Base-by-base conservation (phyloP, 495 filamentous ascomycete genomes). In the Haplographium delicatum region DNA sequence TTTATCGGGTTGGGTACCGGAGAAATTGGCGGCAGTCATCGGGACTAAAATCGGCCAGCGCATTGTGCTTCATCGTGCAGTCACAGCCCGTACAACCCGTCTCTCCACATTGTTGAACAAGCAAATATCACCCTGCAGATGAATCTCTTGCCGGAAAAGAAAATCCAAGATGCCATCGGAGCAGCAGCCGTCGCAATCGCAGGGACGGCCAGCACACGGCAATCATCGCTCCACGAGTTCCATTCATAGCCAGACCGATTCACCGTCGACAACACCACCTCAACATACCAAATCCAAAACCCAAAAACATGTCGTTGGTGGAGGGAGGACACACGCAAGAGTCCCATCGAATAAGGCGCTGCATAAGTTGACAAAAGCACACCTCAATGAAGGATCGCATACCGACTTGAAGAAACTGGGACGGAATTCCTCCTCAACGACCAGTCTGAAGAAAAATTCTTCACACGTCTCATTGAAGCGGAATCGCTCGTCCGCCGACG, bases 391-490 rank as follows among this genome's bases (percentile, higher is more conserved):
- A n/a, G 49, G 33, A 3, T 57, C 58, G 25, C 50, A 53, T 30
- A 51, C 49, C 6, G 56, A 56, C 37, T 27, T 57, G 23, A 59
- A 51, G 44, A 62, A 59, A 39, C 72, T 71, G 51, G 54, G 61
- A 28, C 54, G 58, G 43, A 66, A 68, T 26, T 40, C 62, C 13
- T 65, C 67, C 5, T 33, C 64, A 18, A n/a, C n/a, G n/a, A 59
- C 70, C 35, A 66, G 61, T 45, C 61, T 74, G 20, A 70, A 66
- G 54, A 72, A 75, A 57, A 74, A 76, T 58, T 35, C 61, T 35
- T 77, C 75, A 4, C 71, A 73, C 35, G 67, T 59, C 60, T 70
- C 70, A 37, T 65, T 78, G 46, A 65, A 59, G 51, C 57, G 54
- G 33, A 63, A 63, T 43, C 57, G 54, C 8, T 63, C 60, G 9